Base-by-base conservation (phyloP, 345 rosid genomes). In the Microcos paniculata region DNA sequence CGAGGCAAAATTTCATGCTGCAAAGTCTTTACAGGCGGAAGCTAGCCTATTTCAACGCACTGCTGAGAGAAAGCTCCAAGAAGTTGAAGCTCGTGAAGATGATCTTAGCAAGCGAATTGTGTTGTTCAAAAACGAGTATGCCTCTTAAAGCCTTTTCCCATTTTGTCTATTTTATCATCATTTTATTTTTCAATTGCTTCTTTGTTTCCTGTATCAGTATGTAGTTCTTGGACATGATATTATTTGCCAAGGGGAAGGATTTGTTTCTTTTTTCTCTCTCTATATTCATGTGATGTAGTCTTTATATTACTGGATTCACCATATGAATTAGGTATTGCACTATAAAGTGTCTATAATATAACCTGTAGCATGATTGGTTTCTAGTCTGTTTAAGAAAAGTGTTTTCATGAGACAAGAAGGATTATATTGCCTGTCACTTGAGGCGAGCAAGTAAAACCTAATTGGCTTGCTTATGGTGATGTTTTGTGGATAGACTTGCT, bases 51-150 rank as follows among this genome's bases (percentile, higher is more conserved):
- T 77, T 83, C 95, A 84, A 77, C 92, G 86, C 26, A 62, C 83
- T 82, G 97, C 98, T 62, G 97, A 94, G 82, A 91, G 98, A 85
- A 94, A 91, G 82, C 86, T 96, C 71, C 88, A 85, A 77, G 98
- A 96, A 82, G 87, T 89, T 77, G 93, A 87, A 81, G 86, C 87
- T 55, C 91, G 97, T 73, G 97, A 96, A 84, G 93, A 85, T 84
- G 99, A 96, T 81, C 84, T 94, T 72, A 63, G 82, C 58, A 84
- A 91, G 68, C 90, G 86, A 40, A 87, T 87, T 46, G 70, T 64
- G 49, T 85, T 90, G 76, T 94, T 88, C 80, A 94, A 90, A 77
- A 75, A 88, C 38, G 97, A 90, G 99, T 96, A 92, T 76, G 94
- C 83, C 67, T 63, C 56, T 2, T 77, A 61, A 51, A 38, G 75